A percentile compares a stretch with the other conserved stretches of the same genome.
These are phyloP conservation scores for Mycena haematopus DNA, from an alignment of 768 basidiomycete species.

Conservation along the genomic window DNA sequence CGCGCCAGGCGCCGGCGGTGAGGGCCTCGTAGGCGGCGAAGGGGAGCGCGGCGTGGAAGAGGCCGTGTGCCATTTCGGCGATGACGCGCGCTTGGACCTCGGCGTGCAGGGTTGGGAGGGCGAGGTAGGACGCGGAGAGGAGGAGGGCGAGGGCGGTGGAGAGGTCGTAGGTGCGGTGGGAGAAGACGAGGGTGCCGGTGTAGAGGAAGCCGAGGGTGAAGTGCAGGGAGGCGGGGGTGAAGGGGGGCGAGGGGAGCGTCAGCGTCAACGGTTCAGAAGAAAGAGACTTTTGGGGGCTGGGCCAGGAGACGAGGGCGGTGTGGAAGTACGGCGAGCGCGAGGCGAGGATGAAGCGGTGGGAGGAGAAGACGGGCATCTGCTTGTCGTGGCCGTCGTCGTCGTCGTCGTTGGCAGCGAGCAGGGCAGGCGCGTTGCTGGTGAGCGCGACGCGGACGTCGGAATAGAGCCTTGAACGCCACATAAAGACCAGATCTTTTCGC, in stretches of 20 bases:
- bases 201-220: slow-evolving; percentile 96
- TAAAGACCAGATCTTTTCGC: slow-evolving; percentile 91
- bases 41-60: slow-evolving; percentile 79
- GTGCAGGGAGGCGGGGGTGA: slow-evolving; percentile 92
- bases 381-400: slow-evolving; percentile 67
- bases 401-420: slow-evolving; percentile 44
- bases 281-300: slow-evolving; percentile 40
- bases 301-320: slow-evolving; percentile 75
- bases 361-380: slow-evolving; percentile 71
- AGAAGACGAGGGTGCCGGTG: slow-evolving; percentile 92
- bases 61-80: slow-evolving; percentile 89
- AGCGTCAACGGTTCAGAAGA: slow-evolving; percentile 60
- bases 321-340: slow-evolving; percentile 91
- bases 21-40: slow-evolving; percentile 81
- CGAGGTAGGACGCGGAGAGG: slow-evolving; percentile 81
- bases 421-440: slow-evolving; percentile 68
- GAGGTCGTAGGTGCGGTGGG: slow-evolving; percentile 92
- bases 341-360: slow-evolving; percentile 92
- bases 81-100: slow-evolving; percentile 86
- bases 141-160: slow-evolving; percentile 90
- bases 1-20: slow-evolving; percentile 80
- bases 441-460: slow-evolving; percentile 89
- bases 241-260: slow-evolving; percentile 87
- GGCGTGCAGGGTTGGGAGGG: slow-evolving; percentile 70
- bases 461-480: slow-evolving; percentile 95